These are phyloP conservation scores for Phialophora macrospora DNA, from an alignment of 2,329 filamentous ascomycete genomes.

Conservation along the genomic window DNA sequence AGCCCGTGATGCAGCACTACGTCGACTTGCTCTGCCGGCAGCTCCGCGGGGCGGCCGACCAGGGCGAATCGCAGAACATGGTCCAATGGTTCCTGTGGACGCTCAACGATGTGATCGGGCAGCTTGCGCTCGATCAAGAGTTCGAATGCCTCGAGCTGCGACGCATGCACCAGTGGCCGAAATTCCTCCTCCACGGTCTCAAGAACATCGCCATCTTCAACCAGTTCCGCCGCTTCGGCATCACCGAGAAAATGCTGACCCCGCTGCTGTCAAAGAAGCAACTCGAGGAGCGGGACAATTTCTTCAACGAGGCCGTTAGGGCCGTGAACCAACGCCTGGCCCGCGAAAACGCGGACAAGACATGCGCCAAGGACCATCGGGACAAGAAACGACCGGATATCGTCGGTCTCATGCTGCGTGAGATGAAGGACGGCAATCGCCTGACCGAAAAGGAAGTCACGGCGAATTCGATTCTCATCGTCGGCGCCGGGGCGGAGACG, in stretches of 20 bases:
- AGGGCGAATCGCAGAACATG: conserved; percentile 24
- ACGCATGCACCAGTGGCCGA: conserved; percentile 42
- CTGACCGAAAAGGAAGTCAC: conserved; percentile 71
- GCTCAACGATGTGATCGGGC: conserved; percentile 50
- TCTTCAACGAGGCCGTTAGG: conserved; percentile 18
- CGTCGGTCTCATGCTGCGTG: conserved; percentile 28
- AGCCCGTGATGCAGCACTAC: conserved; percentile 37
- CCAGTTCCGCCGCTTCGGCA: conserved; percentile 26
- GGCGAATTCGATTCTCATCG: conserved; percentile 49
- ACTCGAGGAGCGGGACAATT: conserved; percentile 24
- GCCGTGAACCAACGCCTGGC: conserved; percentile 23
- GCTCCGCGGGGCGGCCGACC: conserved; percentile 8
- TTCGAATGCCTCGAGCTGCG: conserved; percentile 42
- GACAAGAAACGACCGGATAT: conserved; percentile 60
- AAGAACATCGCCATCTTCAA: conserved; percentile 29
- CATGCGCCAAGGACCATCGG: conserved; percentile 62
- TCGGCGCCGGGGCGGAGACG: conserved; percentile 74
- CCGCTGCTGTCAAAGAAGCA: conserved; percentile 24
- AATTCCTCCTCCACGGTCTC: conserved; percentile 43
- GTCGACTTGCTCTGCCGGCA: conserved; percentile 25
- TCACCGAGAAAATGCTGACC: conserved; percentile 14
- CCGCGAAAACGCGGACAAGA: conserved; percentile 8
- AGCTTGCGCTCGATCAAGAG: conserved; percentile 44
- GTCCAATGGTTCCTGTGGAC: conserved; percentile 47
- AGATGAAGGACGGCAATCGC: conserved; percentile 56